Conservation (phyloP, 768 basidiomycete species). For the Candolleomyces aberdarensis region DNA sequence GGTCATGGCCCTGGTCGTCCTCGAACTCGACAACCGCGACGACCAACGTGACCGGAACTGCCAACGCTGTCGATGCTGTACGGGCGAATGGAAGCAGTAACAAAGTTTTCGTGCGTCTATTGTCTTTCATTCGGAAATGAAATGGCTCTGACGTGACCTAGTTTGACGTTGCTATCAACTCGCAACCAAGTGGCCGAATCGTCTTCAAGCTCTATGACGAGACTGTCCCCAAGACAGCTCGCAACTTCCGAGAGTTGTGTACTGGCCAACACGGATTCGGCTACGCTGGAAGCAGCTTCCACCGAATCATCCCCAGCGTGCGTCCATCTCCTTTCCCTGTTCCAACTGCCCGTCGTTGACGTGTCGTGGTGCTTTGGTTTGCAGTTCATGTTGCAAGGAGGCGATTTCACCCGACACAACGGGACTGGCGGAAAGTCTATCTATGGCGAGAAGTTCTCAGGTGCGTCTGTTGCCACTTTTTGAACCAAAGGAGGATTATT, state of each 20-base stretch:
- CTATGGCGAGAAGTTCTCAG: slow-evolving; percentile 76
- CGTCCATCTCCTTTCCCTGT: slow-evolving; percentile 15
- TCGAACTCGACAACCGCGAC: slow-evolving; percentile 1
- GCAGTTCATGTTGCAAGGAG: slow-evolving; percentile 82
- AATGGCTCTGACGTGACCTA: slow-evolving; percentile 18
- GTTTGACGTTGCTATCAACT: slow-evolving; percentile 67
- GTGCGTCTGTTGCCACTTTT: slow-evolving; percentile 32
- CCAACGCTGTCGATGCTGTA: not conserved
- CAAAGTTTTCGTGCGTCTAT: slow-evolving; percentile 12
- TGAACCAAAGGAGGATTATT: not conserved
- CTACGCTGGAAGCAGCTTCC: slow-evolving; percentile 68
- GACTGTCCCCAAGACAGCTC: slow-evolving; percentile 74
- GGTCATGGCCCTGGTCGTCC: not conserved
- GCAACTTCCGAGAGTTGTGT: slow-evolving; percentile 80
- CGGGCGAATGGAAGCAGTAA: slow-evolving; percentile 3
- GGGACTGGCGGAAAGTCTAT: slow-evolving; percentile 86
- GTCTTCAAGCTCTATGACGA: slow-evolving; percentile 84
- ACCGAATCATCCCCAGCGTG: slow-evolving; percentile 68
- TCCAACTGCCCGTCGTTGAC: not conserved
- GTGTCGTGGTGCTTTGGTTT: not conserved
- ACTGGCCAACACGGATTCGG: slow-evolving; percentile 67
- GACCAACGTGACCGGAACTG: not conserved
- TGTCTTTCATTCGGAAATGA: not conserved
- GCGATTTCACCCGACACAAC: slow-evolving; percentile 75
- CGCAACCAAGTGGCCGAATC: slow-evolving; percentile 61